These are phyloP conservation scores for Cladophialophora exuberans DNA, from an alignment of 2,329 filamentous ascomycete genomes.

Conservation along the genomic window DNA sequence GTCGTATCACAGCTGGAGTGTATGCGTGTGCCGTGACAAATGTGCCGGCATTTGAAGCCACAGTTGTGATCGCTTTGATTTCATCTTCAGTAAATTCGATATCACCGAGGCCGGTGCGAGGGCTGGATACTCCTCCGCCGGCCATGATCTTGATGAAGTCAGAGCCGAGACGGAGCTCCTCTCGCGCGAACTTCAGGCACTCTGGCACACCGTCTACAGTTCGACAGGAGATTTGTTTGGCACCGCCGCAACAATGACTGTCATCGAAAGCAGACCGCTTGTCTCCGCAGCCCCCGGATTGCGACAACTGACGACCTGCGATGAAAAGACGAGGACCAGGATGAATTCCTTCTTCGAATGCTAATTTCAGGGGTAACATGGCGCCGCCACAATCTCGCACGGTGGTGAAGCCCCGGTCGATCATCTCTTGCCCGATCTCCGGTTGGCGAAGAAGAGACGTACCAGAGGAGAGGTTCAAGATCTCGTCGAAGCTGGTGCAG, in stretches of 20 bases:
- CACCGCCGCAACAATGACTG: constrained; percentile 50
- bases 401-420: constrained; percentile 62
- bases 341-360: constrained; percentile 59
- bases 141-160: constrained; percentile 68
- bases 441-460: constrained; percentile 49
- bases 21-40: constrained; percentile 65
- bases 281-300: constrained; percentile 64
- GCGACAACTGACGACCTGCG: constrained; percentile 57
- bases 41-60: constrained; percentile 54
- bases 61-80: constrained; percentile 57
- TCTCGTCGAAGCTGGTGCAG: constrained; percentile 41
- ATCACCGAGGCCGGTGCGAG: constrained; percentile 58
- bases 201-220: constrained; percentile 60
- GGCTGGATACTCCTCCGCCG: constrained; percentile 60
- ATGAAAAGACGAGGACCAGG: constrained; percentile 62
- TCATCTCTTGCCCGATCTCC: constrained; percentile 54
- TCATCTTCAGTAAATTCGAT: constrained; percentile 62
- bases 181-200: constrained; percentile 56
- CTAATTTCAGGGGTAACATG: constrained; percentile 58
- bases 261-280: constrained; percentile 43
- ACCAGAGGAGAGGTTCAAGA: constrained; percentile 42
- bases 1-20: constrained; percentile 58
- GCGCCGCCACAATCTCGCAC: constrained; percentile 64
- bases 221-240: constrained; percentile 46
- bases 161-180: constrained; percentile 59